Evolutionary conservation across 495 filamentous ascomycete species (phyloP).

Genomic region (Platismatia glauca): DNA sequence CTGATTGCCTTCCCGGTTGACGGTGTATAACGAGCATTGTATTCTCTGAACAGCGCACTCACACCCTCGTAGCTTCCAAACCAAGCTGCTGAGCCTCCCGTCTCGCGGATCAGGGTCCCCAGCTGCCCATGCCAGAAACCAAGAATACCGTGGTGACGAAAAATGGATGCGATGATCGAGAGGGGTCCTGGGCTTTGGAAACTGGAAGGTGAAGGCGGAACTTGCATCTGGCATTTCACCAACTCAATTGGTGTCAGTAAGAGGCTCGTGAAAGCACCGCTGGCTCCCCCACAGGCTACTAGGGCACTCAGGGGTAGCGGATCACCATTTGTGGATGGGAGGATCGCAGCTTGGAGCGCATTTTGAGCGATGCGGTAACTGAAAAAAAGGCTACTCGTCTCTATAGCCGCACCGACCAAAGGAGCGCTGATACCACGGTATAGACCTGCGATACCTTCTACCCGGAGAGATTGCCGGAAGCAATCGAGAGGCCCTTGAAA

Average conservation of each 20-base stretch:
- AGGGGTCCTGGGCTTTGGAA: constrained; percentile 41
- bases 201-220: constrained; percentile 41
- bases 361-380: constrained; percentile 68
- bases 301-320: constrained; percentile 63
- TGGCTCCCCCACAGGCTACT: constrained; percentile 65
- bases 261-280: constrained; percentile 84
- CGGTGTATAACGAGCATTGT: constrained; percentile 24
- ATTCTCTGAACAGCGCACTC: constrained; percentile 51
- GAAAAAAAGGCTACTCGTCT: constrained; percentile 91
- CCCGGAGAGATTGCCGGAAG: constrained; percentile 71
- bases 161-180: constrained; percentile 63
- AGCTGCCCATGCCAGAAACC: constrained; percentile 95
- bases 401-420: constrained; percentile 80
- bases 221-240: constrained; percentile 98
- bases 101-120: constrained; percentile 89
- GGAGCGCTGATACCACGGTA: constrained; percentile 94
- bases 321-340: constrained; percentile 8
- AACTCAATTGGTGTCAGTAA: constrained; percentile 92
- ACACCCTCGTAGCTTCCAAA: constrained; percentile 88
- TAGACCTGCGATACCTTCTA: constrained; percentile 68
- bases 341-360: constrained; percentile 49
- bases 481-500: constrained; percentile 90
- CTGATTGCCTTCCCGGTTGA: constrained; percentile 11
- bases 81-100: constrained; percentile 88
- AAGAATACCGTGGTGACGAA: constrained; percentile 64